A percentile compares a stretch with the other conserved stretches of the same genome.
These are phyloP conservation scores for Microcos paniculata DNA, from an alignment of 345 rosid species.

Conservation along the genomic window DNA sequence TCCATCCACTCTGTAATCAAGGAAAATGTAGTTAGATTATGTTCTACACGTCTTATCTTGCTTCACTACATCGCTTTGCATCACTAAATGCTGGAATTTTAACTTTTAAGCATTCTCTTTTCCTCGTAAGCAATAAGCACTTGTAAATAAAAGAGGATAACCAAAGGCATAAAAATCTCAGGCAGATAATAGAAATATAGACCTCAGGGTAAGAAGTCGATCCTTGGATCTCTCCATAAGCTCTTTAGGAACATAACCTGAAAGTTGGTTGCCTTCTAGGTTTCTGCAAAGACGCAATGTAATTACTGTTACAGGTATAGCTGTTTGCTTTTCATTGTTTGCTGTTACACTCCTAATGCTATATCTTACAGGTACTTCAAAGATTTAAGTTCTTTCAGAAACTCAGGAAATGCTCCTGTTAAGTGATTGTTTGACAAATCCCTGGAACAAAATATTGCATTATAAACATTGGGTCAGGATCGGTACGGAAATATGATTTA, in stretches of 20 bases:
- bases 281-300: conserved; percentile 32
- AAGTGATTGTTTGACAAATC: conserved; percentile 60
- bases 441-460: conserved; percentile 29
- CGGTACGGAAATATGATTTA: neutral
- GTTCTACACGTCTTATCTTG: neutral
- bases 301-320: conserved; percentile 6
- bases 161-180: neutral
- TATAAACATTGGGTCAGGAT: neutral
- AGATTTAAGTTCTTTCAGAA: conserved; percentile 34
- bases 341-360: neutral
- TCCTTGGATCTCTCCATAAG: conserved; percentile 38
- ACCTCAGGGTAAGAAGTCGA: conserved; percentile 41
- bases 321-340: neutral
- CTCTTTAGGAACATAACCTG: conserved; percentile 45
- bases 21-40: conserved; percentile 8
- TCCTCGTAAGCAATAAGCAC: neutral
- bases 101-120: neutral
- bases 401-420: conserved; percentile 43
- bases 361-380: conserved; percentile 42
- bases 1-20: conserved; percentile 38
- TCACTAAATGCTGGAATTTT: neutral
- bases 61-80: neutral
- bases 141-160: neutral
- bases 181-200: neutral
- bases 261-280: conserved; percentile 47